These are phyloP conservation scores for Fraxinus albicans DNA, from an alignment of 305 asterid species.

Conservation along the genomic window DNA sequence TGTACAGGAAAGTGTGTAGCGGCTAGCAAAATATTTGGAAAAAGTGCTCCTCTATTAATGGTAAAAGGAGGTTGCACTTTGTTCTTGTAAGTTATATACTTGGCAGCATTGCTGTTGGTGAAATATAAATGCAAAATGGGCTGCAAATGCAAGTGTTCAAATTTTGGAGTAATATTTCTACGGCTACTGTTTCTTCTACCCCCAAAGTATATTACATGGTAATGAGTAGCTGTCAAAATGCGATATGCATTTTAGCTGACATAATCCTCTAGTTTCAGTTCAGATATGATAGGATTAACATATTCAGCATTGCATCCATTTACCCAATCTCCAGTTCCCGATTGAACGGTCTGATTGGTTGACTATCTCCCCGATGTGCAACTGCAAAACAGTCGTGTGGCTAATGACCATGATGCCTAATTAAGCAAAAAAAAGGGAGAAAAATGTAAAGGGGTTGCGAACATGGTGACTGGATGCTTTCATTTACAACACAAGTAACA, in stretches of 20 bases:
- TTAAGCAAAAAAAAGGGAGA: not conserved
- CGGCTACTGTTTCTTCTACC: not conserved
- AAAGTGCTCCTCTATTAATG: conserved; percentile 25
- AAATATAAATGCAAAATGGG: conserved; percentile 28
- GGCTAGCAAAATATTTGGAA: conserved; percentile 21
- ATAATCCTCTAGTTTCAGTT: not conserved
- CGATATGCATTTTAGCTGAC: not conserved
- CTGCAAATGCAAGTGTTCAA: conserved; percentile 18
- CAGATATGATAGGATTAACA: not conserved
- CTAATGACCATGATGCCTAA: not conserved
- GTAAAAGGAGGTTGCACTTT: conserved; percentile 29
- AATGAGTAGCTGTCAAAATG: not conserved
- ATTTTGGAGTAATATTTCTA: not conserved
- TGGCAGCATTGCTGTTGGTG: conserved; percentile 3
- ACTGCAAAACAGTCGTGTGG: not conserved
- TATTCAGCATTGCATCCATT: not conserved
- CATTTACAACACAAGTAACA: not conserved
- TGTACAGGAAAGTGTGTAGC: conserved; percentile 37
- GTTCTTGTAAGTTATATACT: conserved; percentile 15
- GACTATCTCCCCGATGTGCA: not conserved
- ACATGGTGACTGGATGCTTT: not conserved
- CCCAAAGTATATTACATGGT: not conserved
- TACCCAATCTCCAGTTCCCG: not conserved
- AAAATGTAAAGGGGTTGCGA: not conserved
- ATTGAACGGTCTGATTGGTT: not conserved